Evolutionary conservation across 2,329 filamentous ascomycete species (phyloP), one percentile per base, ranked within the genome.

Genomic region (Claviceps capensis): DNA sequence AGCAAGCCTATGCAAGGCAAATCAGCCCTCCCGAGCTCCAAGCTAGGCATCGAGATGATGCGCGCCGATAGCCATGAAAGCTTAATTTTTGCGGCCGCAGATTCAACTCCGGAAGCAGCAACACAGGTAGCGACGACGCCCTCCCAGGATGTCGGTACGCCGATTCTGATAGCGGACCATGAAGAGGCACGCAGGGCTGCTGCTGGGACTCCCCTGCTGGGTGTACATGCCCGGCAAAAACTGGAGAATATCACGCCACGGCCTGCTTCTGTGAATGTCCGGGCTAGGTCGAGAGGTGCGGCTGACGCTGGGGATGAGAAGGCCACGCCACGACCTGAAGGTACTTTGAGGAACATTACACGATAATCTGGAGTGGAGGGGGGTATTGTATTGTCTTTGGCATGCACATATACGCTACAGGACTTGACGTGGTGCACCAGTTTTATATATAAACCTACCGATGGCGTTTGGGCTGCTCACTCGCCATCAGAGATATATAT

Each of bases 41-140:
- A 95, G 67, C 78, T 97, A 2, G 89, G 89, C 1, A 93, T 89
- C 48, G 91, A 97, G 67, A 96, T 97, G 91, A 91, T 96, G 88
- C 82, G 91, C 47, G 94, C 91, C 19, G 95, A 95, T 65, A 95
- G 88, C 62, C 85, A 91, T 60, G 91, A 94, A 48, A 95, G 90
- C 62, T 79, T 87, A 51, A 72, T 72, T 1, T 50, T 76, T 13
- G 67, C 69, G 26, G 67, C 69, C 4, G 75, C 76, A 2, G 77
- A 78, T 47, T 73, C 69, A 57, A 72, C 72, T 14, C 65, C 71
- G 1, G 76, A 77, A 56, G 71, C 72, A n/a, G 65, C 70, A n/a
- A 76, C 75, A 3, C 72, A 77, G 60, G 71, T 75, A 13, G 65
- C 62, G 44, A 75, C 72, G 8, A 78, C 74, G 16, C 74, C 76